phyloP scores from a whole-genome alignment of 192 early-diverging fungal species.

The Podila epigama region DNA sequence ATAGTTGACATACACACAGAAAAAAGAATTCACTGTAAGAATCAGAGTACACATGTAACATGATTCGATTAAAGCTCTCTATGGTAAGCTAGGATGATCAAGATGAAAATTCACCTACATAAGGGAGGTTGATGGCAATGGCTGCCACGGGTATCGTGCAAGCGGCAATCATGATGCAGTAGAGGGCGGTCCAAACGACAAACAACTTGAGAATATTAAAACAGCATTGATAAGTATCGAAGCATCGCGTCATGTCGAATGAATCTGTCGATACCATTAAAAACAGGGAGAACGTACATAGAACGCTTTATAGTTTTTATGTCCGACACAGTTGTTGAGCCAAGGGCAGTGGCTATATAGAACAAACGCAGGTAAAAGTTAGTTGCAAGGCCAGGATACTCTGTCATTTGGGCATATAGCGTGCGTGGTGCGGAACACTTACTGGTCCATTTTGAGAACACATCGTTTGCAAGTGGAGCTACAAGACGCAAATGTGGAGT shows the following conservation, averaged over 20 bases:
- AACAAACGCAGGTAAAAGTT: neutral
- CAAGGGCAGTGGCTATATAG: slow-evolving; percentile 50
- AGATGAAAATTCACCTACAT: slow-evolving; percentile 7
- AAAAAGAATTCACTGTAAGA: too few relatives aligned
- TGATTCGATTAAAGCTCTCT: too few relatives aligned
- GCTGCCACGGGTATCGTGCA: slow-evolving; percentile 44
- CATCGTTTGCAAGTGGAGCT: slow-evolving; percentile 40
- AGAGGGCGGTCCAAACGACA: slow-evolving; percentile 43
- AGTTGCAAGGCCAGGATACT: too few relatives aligned
- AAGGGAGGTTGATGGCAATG: slow-evolving; percentile 14
- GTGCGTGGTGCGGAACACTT: slow-evolving; percentile 4
- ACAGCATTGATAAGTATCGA: neutral
- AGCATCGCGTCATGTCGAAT: too few relatives aligned
- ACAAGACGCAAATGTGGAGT: neutral
- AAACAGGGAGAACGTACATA: slow-evolving; percentile 15
- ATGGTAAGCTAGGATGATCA: too few relatives aligned
- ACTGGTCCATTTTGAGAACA: slow-evolving; percentile 57
- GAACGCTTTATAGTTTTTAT: slow-evolving; percentile 51
- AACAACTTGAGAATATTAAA: slow-evolving; percentile 40
- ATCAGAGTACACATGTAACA: too few relatives aligned
- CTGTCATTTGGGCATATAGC: neutral
- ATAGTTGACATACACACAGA: neutral
- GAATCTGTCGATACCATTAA: too few relatives aligned
- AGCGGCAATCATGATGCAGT: slow-evolving; percentile 35
- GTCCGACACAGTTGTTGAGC: slow-evolving; percentile 56